These are phyloP conservation scores for Perkinsus chesapeaki DNA, from an alignment of 169 alveolate species.

Conservation along the genomic window DNA sequence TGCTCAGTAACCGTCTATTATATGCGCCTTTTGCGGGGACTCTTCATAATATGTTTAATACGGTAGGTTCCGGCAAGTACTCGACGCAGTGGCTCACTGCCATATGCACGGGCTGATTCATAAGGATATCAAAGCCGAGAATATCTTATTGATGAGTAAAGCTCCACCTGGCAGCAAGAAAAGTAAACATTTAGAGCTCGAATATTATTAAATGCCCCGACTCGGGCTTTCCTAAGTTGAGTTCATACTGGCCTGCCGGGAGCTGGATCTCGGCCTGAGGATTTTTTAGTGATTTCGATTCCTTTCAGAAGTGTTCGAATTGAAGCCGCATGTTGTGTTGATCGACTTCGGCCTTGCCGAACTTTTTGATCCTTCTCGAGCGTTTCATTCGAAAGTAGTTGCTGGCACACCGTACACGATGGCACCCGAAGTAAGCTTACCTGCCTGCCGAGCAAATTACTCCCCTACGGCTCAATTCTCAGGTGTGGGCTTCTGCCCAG, in stretches of 20 bases:
- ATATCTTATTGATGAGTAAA: neutral
- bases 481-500: neutral
- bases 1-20: too few relatives aligned
- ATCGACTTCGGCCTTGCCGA: neutral
- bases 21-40: too few relatives aligned
- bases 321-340: neutral
- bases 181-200: neutral
- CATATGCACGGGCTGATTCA: neutral
- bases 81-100: neutral
- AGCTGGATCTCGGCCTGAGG: too few relatives aligned
- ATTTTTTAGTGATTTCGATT: too few relatives aligned
- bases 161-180: neutral
- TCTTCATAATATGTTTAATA: too few relatives aligned
- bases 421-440: neutral
- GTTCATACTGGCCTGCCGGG: too few relatives aligned
- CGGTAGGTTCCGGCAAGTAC: neutral
- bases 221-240: too few relatives aligned
- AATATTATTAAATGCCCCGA: neutral
- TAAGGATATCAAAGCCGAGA: neutral
- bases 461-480: neutral
- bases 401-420: neutral
- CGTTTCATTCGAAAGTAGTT: neutral
- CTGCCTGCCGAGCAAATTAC: too few relatives aligned
- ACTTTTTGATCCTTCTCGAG: neutral
- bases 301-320: neutral